Base-by-base conservation (phyloP, 2,329 filamentous ascomycete genomes). In the Macrophomina tecta region DNA sequence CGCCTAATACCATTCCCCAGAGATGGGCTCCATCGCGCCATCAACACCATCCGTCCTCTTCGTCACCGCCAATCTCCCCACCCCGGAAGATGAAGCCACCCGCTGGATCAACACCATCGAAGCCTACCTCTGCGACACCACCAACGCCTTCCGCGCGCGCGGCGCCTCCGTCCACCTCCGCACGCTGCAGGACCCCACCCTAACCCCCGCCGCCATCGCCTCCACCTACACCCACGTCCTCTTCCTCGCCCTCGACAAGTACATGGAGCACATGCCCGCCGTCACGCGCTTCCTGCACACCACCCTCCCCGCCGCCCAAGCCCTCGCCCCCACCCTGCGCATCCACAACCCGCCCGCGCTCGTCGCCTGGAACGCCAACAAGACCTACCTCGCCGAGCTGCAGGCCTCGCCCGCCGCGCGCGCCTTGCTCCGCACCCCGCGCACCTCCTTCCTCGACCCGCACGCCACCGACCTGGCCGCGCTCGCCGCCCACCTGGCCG, bases 181-280 rank as follows among this genome's bases (percentile, higher is more conserved):
- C 56, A 53, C 56, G 11, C 46, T 67, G 28, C 65, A 62, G 16
- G 56, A 61, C 49, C 30, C 58, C 5, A 23, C 28, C 30, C 28
- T 63, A 2, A 67, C 65, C 5, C 45, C 65, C 2, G 9, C n/a
- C 11, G 18, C 48, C 38, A 45, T 67, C 38, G 64, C 64, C 6
- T 34, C 65, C n/a, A 36, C n/a, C 30, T 65, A 65, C 51, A 62
- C 65, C 4, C 65, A 67, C 49, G 40, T 67, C 58, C 38, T 67
- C 32, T 63, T 67, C 52, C 65, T 67, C 12, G 58, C 56, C 40
- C 36, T 38, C 30, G 65, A 67, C 65, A 23, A 23, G 8, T 67
- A 67, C 56, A 52, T 52, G 48, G 30, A 46, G n/a, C 58, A 67
- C 58, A 45, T 67, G 30, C 49, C 48, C 6, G 56, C 65, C 38